A percentile compares a stretch with the other conserved stretches of the same genome.
phyloP scores from a whole-genome alignment of 2,329 filamentous ascomycete genomes.

The Penicillium freii region DNA sequence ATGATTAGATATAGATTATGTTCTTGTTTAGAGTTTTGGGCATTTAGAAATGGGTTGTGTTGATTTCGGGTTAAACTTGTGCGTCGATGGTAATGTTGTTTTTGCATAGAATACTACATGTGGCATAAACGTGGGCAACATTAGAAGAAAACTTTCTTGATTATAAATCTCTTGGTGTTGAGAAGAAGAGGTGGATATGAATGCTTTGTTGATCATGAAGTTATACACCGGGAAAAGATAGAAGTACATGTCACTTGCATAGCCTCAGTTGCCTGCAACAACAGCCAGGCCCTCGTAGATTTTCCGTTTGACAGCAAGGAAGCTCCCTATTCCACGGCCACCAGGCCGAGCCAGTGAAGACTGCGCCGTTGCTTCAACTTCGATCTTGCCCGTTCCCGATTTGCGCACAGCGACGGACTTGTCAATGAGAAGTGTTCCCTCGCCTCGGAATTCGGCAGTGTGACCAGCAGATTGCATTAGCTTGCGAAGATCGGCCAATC shows the following conservation, averaged over 20 bases:
- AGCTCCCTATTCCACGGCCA: conserved; percentile 61
- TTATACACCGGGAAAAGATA: conserved; percentile 11
- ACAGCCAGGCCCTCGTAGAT: conserved; percentile 94
- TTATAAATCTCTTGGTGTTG: not conserved
- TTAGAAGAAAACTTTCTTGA: not conserved
- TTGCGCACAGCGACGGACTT: conserved; percentile 85
- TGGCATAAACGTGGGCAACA: not conserved
- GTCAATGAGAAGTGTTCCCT: conserved; percentile 88
- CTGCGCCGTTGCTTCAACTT: conserved; percentile 74
- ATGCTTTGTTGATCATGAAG: conserved; percentile 7
- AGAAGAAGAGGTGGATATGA: not conserved
- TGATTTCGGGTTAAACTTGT: not conserved
- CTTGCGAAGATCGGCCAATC: conserved; percentile 81
- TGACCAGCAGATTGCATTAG: conserved; percentile 80
- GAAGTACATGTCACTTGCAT: conserved; percentile 17
- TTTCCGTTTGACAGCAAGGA: conserved; percentile 82
- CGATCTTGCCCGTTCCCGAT: conserved; percentile 79
- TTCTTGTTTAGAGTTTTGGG: not conserved
- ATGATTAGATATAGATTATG: not conserved
- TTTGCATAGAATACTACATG: not conserved
- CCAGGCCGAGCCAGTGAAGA: conserved; percentile 44
- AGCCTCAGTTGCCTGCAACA: conserved; percentile 66
- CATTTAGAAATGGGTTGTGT: not conserved
- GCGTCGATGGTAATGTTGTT: not conserved
- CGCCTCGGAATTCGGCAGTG: conserved; percentile 86